phyloP scores from a whole-genome alignment of 495 filamentous ascomycete species.

The Trichoderma parareesei region DNA sequence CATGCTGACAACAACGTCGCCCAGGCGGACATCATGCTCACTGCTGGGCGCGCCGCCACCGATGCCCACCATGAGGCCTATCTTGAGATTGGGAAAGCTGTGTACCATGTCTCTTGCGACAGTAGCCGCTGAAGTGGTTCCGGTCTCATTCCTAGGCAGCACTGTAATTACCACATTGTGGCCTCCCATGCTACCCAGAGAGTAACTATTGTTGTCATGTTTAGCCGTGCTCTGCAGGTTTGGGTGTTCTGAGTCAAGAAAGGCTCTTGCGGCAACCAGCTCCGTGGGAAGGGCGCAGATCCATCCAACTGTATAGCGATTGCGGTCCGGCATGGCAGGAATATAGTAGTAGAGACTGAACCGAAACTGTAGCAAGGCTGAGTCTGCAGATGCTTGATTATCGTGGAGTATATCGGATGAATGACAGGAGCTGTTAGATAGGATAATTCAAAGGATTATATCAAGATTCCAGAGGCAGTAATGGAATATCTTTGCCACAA shows the following conservation, averaged over 20 bases:
- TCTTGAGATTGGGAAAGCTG: slow-evolving; percentile 33
- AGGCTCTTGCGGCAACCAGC: slow-evolving; percentile 30
- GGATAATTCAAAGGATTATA: no score
- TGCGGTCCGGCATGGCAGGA: no score
- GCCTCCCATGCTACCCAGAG: slow-evolving; percentile 32
- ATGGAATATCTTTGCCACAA: no score
- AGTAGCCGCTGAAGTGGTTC: slow-evolving; percentile 22
- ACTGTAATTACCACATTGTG: slow-evolving; percentile 39
- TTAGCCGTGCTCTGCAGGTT: no score
- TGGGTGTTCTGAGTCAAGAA: slow-evolving; percentile 43
- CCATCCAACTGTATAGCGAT: slow-evolving; percentile 42
- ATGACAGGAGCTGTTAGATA: no score
- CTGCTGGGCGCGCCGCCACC: slow-evolving; percentile 32
- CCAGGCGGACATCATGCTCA: slow-evolving; percentile 26
- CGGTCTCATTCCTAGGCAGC: no score
- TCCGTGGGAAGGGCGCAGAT: slow-evolving; percentile 41
- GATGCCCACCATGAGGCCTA: slow-evolving; percentile 41
- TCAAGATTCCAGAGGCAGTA: no score
- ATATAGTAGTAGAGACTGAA: no score
- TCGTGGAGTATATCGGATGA: no score
- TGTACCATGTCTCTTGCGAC: slow-evolving; percentile 27
- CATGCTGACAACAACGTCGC: slow-evolving; percentile 21
- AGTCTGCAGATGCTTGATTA: no score
- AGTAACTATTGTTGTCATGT: slow-evolving; percentile 29
- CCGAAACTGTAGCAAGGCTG: no score